Conservation (phyloP, 306 rosid genomes). For the Medicago truncatula region DNA sequence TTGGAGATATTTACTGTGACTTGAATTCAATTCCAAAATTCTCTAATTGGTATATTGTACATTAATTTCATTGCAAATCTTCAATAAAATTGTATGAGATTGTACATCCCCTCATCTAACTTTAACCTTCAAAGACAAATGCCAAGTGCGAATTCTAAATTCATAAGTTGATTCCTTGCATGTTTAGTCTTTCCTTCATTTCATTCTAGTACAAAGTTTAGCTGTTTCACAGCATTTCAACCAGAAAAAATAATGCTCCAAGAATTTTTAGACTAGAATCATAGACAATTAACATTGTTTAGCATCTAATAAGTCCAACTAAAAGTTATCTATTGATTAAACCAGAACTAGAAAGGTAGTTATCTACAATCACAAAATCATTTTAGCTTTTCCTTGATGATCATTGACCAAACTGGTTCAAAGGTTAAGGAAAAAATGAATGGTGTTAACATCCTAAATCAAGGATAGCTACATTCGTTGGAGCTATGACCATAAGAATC, state of each 20-base stretch:
- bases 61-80: neutral
- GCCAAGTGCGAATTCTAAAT: neutral
- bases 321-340: neutral
- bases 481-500: neutral
- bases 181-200: neutral
- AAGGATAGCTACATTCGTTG: constrained; percentile 14
- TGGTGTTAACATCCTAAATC: constrained; percentile 25
- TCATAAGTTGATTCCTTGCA: neutral
- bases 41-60: neutral
- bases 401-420: neutral
- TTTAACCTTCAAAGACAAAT: too few species aligned
- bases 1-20: too few species aligned
- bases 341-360: constrained; percentile 14
- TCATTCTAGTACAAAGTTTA: neutral
- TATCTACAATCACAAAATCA: constrained; percentile 28
- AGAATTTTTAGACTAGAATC: neutral
- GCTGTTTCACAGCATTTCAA: neutral
- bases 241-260: constrained; percentile 19
- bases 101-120: neutral
- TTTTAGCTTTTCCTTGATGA: constrained; percentile 9
- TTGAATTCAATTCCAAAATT: too few species aligned
- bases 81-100: neutral
- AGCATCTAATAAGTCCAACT: constrained; percentile 18
- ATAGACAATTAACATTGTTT: constrained; percentile 1
- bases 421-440: constrained; percentile 32